Conservation (phyloP, 805 yeast species). For the Candida endomychidarum region DNA sequence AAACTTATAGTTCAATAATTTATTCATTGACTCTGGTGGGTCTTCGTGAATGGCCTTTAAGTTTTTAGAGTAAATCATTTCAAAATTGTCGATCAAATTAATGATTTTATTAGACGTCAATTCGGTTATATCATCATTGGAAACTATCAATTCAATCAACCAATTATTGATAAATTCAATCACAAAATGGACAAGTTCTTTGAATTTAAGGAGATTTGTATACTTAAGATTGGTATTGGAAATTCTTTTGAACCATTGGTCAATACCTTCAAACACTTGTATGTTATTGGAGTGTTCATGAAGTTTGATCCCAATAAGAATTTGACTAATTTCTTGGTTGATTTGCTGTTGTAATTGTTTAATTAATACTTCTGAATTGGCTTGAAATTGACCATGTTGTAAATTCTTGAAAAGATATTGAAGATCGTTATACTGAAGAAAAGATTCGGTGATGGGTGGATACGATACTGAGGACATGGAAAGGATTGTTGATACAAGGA, state of each 20-base stretch:
- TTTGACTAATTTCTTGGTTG: slow-evolving; percentile 9
- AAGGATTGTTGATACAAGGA: slow-evolving; percentile 27
- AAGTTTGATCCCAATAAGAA: slow-evolving; percentile 10
- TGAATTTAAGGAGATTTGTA: slow-evolving; percentile 30
- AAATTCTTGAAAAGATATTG: slow-evolving; percentile 21
- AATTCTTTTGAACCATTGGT: slow-evolving; percentile 23
- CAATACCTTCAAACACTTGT: slow-evolving; percentile 5
- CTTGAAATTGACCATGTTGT: slow-evolving; percentile 14
- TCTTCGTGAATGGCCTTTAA: slow-evolving; percentile 19
- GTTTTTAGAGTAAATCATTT: slow-evolving; percentile 23
- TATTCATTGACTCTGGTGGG: slow-evolving; percentile 24
- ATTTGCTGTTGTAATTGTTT: slow-evolving; percentile 8
- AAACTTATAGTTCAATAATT: slow-evolving; percentile 30
- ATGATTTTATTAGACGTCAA: slow-evolving; percentile 32
- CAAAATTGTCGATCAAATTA: slow-evolving; percentile 24
- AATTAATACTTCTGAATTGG: slow-evolving; percentile 8
- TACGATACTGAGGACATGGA: slow-evolving; percentile 33
- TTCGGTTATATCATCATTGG: slow-evolving; percentile 35
- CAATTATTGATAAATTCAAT: slow-evolving; percentile 32
- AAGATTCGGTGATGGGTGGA: slow-evolving; percentile 32
- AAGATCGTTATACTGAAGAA: slow-evolving; percentile 38
- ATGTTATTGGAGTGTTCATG: slow-evolving; percentile 10
- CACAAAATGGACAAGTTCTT: slow-evolving; percentile 23
- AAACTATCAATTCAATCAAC: slow-evolving; percentile 25
- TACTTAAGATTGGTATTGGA: slow-evolving; percentile 21